phyloP scores from a whole-genome alignment of 2,329 filamentous ascomycete species.

The Fusarium guadeloupense region DNA sequence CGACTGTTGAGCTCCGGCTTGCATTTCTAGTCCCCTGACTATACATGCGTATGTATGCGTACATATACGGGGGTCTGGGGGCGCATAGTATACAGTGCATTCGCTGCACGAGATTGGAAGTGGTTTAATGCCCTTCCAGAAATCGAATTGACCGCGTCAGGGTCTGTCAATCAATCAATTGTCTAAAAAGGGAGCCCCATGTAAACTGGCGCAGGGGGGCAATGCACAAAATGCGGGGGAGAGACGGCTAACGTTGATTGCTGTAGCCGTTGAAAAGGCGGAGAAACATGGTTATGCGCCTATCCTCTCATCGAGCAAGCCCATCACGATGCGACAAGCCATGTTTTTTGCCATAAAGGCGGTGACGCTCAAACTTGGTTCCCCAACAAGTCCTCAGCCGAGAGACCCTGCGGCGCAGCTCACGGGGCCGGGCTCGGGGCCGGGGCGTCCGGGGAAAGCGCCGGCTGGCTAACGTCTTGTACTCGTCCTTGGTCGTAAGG shows the following conservation, averaged over 20 bases:
- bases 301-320: slow-evolving; percentile 3
- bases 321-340: slow-evolving; percentile 16
- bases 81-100: slow-evolving; percentile 18
- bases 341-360: slow-evolving; percentile 20
- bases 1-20: slow-evolving; percentile 6
- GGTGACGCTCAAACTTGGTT: slow-evolving; percentile 27
- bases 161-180: slow-evolving; percentile 21
- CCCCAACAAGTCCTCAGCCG: slow-evolving; percentile 22
- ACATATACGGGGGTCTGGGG: no score
- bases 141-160: slow-evolving; percentile 2
- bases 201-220: slow-evolving; percentile 31
- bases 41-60: not conserved
- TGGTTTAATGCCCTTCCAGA: not conserved
- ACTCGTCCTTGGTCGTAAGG: not conserved
- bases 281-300: slow-evolving; percentile 1
- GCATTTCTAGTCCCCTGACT: not conserved
- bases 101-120: not conserved
- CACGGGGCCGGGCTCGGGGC: slow-evolving; percentile 27
- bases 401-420: slow-evolving; percentile 21
- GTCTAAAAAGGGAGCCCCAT: slow-evolving; percentile 24
- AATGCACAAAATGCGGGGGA: slow-evolving; percentile 34
- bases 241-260: slow-evolving; percentile 4
- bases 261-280: slow-evolving; percentile 15
- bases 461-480: slow-evolving; percentile 19
- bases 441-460: slow-evolving; percentile 24